Evolutionary conservation across 2,329 filamentous ascomycete species (phyloP), one percentile per base, ranked within the genome.

Genomic region (Sarocladium strictum): DNA sequence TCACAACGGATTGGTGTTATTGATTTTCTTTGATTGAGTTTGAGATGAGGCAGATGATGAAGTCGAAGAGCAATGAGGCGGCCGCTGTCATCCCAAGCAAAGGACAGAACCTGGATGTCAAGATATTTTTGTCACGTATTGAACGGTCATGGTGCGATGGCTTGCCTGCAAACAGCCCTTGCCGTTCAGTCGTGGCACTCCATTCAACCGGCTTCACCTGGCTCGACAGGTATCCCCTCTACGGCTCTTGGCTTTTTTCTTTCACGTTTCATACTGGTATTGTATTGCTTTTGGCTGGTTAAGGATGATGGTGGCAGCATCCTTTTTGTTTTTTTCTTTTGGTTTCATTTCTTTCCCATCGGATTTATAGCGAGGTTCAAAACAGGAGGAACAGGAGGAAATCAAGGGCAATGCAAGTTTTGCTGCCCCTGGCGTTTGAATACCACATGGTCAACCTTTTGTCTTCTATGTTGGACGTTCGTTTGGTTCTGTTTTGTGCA

Each of bases 1-100:
- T 51, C 17, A 33, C 14, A 14, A 29, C 12, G 47, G 47, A 51
- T 24, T 33, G 47, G 47, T 51, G 47, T 51, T 35, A 51, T 51
- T 47, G 24, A 27, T 15, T 23, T 51, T 17, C 17, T 51, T 51
- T 32, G 43, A 49, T 49, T 27, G 43, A 27, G 26, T 45, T 45
- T 15, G 26, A 27, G n/a, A 17, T 10, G 23, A 49, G 43, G 17
- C 21, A 19, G 21, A 43, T 7, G 35, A 17, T 15, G 35, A 17
- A 15, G 37, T 14, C 17, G 23, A 27, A 32, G 43, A 27, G 26
- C 14, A 12, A 29, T 5, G 17, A 49, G 21, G 35, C 35, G 29
- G 29, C 6, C 7, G 7, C 6, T 12, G 29, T 6, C 29, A 12
- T 32, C 29, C 7, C 12, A 12, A 32, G 29, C 6, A 32, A 6